phyloP scores from a whole-genome alignment of 306 rosid species.

The Vachellia collinsii region DNA sequence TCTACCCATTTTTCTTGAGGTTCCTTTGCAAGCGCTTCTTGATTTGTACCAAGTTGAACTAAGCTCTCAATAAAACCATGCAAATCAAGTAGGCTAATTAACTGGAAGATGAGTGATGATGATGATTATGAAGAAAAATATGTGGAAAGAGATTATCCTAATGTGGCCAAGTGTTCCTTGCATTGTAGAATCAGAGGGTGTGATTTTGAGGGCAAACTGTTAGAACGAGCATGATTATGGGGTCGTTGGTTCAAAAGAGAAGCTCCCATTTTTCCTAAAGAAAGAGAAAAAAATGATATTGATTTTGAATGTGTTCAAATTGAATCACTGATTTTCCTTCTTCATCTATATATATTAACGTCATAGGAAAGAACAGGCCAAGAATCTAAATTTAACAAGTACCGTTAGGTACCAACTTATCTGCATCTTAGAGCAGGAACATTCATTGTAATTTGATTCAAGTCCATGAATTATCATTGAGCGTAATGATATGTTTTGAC shows the following conservation, averaged over 20 bases:
- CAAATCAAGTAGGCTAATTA: conserved; percentile 30
- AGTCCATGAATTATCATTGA: conserved; percentile 41
- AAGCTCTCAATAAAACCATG: conserved; percentile 37
- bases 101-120: not conserved
- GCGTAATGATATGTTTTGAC: conserved; percentile 33
- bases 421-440: conserved; percentile 24
- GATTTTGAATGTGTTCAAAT: not conserved
- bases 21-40: conserved; percentile 31
- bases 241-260: not conserved
- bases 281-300: not conserved
- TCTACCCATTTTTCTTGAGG: conserved; percentile 42
- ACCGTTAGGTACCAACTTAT: conserved; percentile 11
- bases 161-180: not conserved
- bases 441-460: conserved; percentile 33
- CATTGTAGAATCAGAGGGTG: conserved; percentile 3
- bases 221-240: not conserved
- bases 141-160: not conserved
- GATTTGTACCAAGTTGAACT: conserved; percentile 36
- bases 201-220: not conserved
- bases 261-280: not conserved
- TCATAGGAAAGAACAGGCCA: not conserved
- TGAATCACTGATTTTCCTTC: not conserved
- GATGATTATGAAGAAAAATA: not conserved
- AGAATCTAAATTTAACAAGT: conserved; percentile 1
- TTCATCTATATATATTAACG: conserved; percentile 10